phyloP scores from a whole-genome alignment of 805 yeast genomes.

The Geotrichum ghanense region DNA sequence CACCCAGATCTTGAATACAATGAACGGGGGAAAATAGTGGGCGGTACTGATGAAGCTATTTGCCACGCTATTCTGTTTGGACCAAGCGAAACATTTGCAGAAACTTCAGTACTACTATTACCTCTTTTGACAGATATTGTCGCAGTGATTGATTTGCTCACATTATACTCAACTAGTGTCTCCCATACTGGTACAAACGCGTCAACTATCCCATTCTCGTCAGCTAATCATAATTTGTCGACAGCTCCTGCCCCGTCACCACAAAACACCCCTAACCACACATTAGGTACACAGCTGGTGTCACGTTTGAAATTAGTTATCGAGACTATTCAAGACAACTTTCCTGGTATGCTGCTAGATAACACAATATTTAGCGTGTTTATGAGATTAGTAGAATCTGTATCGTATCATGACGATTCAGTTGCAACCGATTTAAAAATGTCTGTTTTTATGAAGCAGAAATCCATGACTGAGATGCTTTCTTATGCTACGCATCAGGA shows the following conservation, averaged over 20 bases:
- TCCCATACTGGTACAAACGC: slow-evolving; percentile 15
- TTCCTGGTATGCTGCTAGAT: slow-evolving; percentile 61
- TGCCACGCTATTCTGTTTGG: slow-evolving; percentile 63
- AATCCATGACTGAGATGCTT: slow-evolving; percentile 29
- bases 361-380: slow-evolving; percentile 47
- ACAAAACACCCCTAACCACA: not conserved
- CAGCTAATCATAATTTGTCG: slow-evolving; percentile 5
- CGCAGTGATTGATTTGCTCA: slow-evolving; percentile 33
- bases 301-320: slow-evolving; percentile 44
- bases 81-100: slow-evolving; percentile 31
- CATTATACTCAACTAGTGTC: slow-evolving; percentile 22
- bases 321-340: slow-evolving; percentile 43
- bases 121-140: slow-evolving; percentile 44
- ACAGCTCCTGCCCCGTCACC: slow-evolving; percentile 2
- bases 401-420: slow-evolving; percentile 38
- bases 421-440: slow-evolving; percentile 43
- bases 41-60: slow-evolving; percentile 59
- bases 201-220: slow-evolving; percentile 20
- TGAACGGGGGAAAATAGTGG: slow-evolving; percentile 32
- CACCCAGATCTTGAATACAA: slow-evolving; percentile 54
- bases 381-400: slow-evolving; percentile 38
- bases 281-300: slow-evolving; percentile 25
- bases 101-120: slow-evolving; percentile 37
- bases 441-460: slow-evolving; percentile 41
- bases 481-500: slow-evolving; percentile 18